Conservation (phyloP, 495 filamentous ascomycete species). For the Aspergillus nanangensis region DNA sequence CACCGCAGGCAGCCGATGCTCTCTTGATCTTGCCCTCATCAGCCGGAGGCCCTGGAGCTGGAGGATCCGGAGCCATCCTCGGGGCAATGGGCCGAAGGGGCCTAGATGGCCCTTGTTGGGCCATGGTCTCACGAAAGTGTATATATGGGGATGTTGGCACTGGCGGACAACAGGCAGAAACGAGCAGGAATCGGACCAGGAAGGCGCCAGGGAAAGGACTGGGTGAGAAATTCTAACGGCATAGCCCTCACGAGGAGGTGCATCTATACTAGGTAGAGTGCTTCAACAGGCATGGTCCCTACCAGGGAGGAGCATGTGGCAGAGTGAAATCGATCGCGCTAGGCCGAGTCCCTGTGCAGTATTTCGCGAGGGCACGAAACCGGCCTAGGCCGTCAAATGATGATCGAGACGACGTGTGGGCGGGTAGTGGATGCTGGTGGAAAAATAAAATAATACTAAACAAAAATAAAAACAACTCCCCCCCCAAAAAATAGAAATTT, state of each 20-base stretch:
- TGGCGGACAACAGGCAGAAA: neutral
- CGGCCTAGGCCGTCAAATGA: neutral
- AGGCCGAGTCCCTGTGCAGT: constrained; percentile 2
- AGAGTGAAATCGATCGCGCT: neutral
- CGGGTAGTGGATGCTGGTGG: neutral
- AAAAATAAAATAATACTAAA: neutral
- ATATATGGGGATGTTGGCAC: neutral
- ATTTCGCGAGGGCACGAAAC: neutral
- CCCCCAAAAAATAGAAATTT: neutral
- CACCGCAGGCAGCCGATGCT: constrained; percentile 37
- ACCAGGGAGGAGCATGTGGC: too few relatives aligned
- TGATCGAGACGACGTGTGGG: neutral
- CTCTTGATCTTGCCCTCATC: constrained; percentile 36
- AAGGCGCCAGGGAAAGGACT: neutral
- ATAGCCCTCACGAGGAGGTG: constrained; percentile 9
- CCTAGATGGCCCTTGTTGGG: constrained; percentile 21
- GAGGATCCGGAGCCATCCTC: constrained; percentile 14
- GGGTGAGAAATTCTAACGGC: too few relatives aligned
- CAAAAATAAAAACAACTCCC: constrained; percentile 1
- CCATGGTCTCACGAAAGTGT: constrained; percentile 19
- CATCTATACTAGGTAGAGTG: constrained; percentile 15
- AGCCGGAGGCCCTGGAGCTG: constrained; percentile 10
- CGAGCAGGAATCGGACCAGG: neutral
- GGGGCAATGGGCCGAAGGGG: constrained; percentile 34
- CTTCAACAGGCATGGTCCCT: too few relatives aligned